phyloP scores from a whole-genome alignment of 2,329 filamentous ascomycete species.

The Phaeophleospora eucalypticola region DNA sequence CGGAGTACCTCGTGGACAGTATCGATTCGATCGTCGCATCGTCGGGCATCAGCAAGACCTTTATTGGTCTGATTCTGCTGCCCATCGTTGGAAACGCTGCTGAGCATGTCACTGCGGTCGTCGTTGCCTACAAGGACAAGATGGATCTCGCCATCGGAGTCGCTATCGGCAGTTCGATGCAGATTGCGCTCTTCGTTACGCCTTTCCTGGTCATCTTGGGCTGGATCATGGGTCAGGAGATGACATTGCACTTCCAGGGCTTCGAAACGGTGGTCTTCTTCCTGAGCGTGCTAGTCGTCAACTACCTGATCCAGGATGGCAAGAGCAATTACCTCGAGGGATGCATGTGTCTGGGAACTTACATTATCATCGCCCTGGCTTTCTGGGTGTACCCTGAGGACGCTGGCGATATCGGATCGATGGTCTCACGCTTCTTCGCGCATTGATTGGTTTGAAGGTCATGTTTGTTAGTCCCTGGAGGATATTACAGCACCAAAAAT shows the following conservation, averaged over 20 bases:
- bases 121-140: slow-evolving; percentile 54
- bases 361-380: slow-evolving; percentile 57
- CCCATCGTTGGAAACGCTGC: slow-evolving; percentile 57
- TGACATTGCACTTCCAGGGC: slow-evolving; percentile 75
- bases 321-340: slow-evolving; percentile 85
- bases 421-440: slow-evolving; percentile 17
- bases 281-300: slow-evolving; percentile 78
- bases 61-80: slow-evolving; percentile 54
- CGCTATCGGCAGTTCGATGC: slow-evolving; percentile 52
- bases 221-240: slow-evolving; percentile 51
- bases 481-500: background rate
- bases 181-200: slow-evolving; percentile 56
- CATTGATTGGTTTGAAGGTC: slow-evolving; percentile 10
- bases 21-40: slow-evolving; percentile 52
- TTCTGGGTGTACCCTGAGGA: slow-evolving; percentile 55
- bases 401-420: slow-evolving; percentile 17
- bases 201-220: slow-evolving; percentile 55
- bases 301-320: slow-evolving; percentile 80
- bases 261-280: slow-evolving; percentile 88
- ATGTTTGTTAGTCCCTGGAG: background rate
- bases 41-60: slow-evolving; percentile 52
- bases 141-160: slow-evolving; percentile 56
- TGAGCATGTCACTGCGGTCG: slow-evolving; percentile 53
- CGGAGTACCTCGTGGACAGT: slow-evolving; percentile 52
- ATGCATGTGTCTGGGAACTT: slow-evolving; percentile 54